Evolutionary conservation across 129 eudicot genomes (phyloP), one percentile per base, ranked within the genome.

Genomic region (Centella asiatica): DNA sequence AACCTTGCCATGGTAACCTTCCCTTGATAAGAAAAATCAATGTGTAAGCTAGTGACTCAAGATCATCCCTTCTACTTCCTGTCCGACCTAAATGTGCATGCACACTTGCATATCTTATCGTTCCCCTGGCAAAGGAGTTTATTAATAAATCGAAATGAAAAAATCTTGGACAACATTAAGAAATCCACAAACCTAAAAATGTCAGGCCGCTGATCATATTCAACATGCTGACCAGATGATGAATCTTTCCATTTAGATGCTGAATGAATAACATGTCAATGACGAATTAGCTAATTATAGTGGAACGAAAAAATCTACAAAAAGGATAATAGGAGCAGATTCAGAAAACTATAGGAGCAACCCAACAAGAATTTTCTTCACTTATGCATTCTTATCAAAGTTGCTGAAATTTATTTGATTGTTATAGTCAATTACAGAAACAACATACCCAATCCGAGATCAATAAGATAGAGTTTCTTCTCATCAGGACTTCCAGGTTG

Each of bases 31-130:
- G 87, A 70, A 93, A 93, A 63, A 85, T 85, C 71, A 93, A 78
- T 26, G 99, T 93, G 80, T 93, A 93, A 17, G 99, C 99, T 69
- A 93, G 77, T 20, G 99, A 93, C 81, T 93, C 99, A 68, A 93
- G 99, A 77, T 93, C 99, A 52, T 93, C 99, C 81, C 99, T 88
- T 71, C 99, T 74, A 74, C 96, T 87, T 67, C 96, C 96, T 6
- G 99, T 93, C n/a, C 99, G 92, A 60, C 99, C 99, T 75, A 93
- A 75, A 80, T 93, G 99, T 24, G 99, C 99, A 80, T 93, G 99
- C 62, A 93, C 99, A 70, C 99, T 93, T 44, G 99, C 99, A 78
- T 93, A 93, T 65, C 99, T 76, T 74, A 93, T 88, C 45, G 99
- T 93, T 65, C 99, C 99, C 75, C 99, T 93, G 87, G 55, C 50